Base-by-base conservation (phyloP, 371 early-diverging fungal genomes). In the Cokeromyces recurvatus region DNA sequence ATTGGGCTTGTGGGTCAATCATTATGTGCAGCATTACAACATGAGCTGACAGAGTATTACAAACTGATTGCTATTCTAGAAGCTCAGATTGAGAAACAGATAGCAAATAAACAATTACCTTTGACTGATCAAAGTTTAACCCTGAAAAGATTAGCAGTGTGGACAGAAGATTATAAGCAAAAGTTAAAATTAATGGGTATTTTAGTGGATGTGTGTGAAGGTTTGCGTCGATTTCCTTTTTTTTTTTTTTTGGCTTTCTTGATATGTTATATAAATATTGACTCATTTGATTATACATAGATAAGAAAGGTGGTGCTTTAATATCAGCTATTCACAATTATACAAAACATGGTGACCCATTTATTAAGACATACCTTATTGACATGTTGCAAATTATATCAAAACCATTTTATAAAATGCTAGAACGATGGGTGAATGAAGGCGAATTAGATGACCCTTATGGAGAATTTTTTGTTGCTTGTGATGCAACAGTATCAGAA, bases 391-490 rank as follows among this genome's bases (percentile, higher is more conserved):
- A 78, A 45, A 69, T 85, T 51, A 84, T 92, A 0, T 85, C 94
- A 0, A 69, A 65, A 22, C 97, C 98, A 4, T 94, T 95, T 62
- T 93, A 84, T 55, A 81, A 82, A 41, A 93, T 92, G 81, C 72
- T 97, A 15, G 81, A 80, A 35, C 78, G 84, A n/a, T 97, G 98
- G 98, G 82, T 97, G 15, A 90, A 87, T 39, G 91, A 92, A 54
- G 98, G 98, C 12, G 95, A 94, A 64, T 68, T 97, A 24, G 86
- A 87, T 19, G 98, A 97, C 55, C 94, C 93, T n/a, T 86, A 87
- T 61, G 72, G 71, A 16, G 98, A 97, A 68, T 97, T 95, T 59
- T 96, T 96, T 65, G 89, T 96, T 10, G 75, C 74, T 0, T 71
- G 65, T 23, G 79, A 70, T 38, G 43, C 53, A 0, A 66, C 71